Evolutionary conservation across 2,329 filamentous ascomycete genomes (phyloP).

Genomic region (Hypomyces perniciosus): DNA sequence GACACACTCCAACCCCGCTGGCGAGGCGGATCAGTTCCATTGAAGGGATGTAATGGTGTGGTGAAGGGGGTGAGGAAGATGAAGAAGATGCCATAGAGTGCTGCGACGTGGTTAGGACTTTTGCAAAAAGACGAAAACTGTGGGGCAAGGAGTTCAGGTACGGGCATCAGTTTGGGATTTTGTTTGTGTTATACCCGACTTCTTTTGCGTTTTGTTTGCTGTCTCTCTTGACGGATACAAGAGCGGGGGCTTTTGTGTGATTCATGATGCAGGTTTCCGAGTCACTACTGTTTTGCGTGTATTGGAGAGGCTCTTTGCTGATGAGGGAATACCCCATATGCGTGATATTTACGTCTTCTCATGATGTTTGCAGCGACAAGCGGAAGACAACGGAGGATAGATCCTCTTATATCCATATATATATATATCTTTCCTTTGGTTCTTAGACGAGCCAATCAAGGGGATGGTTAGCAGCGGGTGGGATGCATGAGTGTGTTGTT

Average conservation of each 20-base stretch:
- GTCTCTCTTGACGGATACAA: not conserved
- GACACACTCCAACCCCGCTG: slow-evolving; percentile 30
- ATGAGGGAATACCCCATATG: slow-evolving; percentile 6
- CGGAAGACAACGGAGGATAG: not conserved
- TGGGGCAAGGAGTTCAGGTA: slow-evolving; percentile 16
- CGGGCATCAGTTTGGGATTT: slow-evolving; percentile 9
- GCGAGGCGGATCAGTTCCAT: slow-evolving; percentile 4
- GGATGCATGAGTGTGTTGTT: too few species aligned
- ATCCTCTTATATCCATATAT: not conserved
- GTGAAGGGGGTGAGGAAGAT: not conserved
- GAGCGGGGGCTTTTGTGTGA: slow-evolving; percentile 8
- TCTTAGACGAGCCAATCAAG: not conserved
- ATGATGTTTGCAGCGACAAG: slow-evolving; percentile 8
- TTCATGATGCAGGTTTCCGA: slow-evolving; percentile 13
- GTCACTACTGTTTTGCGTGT: slow-evolving; percentile 5
- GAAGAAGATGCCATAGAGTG: not conserved
- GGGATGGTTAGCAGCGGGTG: too few species aligned
- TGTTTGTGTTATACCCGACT: slow-evolving; percentile 14
- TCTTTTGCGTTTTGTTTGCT: slow-evolving; percentile 11
- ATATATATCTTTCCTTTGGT: not conserved
- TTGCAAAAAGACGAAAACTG: not conserved
- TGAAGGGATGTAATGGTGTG: slow-evolving; percentile 1
- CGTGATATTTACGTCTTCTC: slow-evolving; percentile 6
- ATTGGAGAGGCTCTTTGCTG: slow-evolving; percentile 7
- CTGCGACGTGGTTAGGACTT: slow-evolving; percentile 2